Percentiles rank a stretch among this genome's conserved stretches.
phyloP scores from a whole-genome alignment of 2,329 filamentous ascomycete genomes.

The Aspergillus eucalypticola region DNA sequence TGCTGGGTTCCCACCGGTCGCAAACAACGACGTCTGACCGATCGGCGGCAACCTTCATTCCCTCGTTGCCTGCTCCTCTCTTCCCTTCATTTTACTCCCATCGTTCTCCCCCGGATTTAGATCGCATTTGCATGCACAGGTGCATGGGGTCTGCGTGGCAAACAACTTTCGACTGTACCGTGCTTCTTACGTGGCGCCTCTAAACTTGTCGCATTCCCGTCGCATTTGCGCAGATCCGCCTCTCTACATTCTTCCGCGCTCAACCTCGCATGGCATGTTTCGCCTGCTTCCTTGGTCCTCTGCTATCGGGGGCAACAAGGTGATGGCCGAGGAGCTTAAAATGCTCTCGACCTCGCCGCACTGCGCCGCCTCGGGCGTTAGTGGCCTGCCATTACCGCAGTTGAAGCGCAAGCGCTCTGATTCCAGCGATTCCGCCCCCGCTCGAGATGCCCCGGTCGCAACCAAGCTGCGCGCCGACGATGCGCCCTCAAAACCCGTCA shows the following conservation, averaged over 20 bases:
- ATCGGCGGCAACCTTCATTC: constrained; percentile 21
- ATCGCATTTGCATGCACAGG: constrained; percentile 27
- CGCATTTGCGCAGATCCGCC: constrained; percentile 16
- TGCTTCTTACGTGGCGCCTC: constrained; percentile 2
- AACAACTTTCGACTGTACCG: constrained; percentile 11
- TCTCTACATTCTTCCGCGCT: constrained; percentile 15
- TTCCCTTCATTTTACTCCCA: constrained; percentile 15
- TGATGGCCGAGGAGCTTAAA: constrained; percentile 46
- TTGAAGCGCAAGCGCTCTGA: constrained; percentile 61
- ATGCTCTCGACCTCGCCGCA: constrained; percentile 43
- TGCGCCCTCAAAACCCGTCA: constrained; percentile 15
- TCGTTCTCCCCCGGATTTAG: constrained; percentile 19
- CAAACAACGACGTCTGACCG: constrained; percentile 21
- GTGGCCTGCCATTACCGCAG: constrained; percentile 41
- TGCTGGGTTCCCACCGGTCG: constrained; percentile 20
- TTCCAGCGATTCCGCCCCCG: constrained; percentile 44
- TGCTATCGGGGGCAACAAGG: constrained; percentile 48
- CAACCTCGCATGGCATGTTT: constrained; percentile 51
- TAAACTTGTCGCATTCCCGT: constrained; percentile 16
- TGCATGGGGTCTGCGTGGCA: constrained; percentile 16
- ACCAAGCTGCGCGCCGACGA: constrained; percentile 37
- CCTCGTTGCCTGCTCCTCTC: constrained; percentile 15
- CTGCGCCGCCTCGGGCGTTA: constrained; percentile 33
- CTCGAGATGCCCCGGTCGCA: constrained; percentile 30
- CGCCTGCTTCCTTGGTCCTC: constrained; percentile 50